Evolutionary conservation across 192 early-diverging fungal species (phyloP).

Genomic region (Backusella tuberculispora): DNA sequence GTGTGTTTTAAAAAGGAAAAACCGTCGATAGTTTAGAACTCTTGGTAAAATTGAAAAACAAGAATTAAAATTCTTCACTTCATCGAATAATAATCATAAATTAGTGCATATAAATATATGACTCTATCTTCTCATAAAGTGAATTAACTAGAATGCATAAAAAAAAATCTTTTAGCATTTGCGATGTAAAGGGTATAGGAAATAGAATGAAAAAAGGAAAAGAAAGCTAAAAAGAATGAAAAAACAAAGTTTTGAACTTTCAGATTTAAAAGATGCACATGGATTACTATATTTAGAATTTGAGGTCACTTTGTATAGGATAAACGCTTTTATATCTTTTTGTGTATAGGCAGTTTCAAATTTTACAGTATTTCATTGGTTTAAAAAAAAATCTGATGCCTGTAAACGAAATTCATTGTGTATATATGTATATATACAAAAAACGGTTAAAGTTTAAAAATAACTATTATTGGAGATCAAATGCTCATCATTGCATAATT

Average conservation of each 20-base stretch:
- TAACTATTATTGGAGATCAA: background rate
- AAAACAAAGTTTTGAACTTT: background rate
- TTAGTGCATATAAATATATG: too few relatives aligned
- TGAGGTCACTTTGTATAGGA: background rate
- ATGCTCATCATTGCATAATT: background rate
- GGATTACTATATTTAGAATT: background rate
- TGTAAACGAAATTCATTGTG: slow-evolving; percentile 4
- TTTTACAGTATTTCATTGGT: background rate
- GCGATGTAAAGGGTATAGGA: background rate
- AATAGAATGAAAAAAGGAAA: background rate
- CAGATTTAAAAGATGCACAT: background rate
- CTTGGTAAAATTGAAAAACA: background rate
- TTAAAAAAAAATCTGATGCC: background rate
- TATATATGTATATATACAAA: too few relatives aligned
- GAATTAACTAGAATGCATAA: background rate
- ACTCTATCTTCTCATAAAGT: too few relatives aligned
- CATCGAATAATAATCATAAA: too few relatives aligned
- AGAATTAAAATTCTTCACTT: background rate
- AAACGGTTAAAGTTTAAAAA: slow-evolving; percentile 6
- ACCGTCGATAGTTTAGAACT: slow-evolving; percentile 1
- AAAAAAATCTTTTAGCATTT: background rate
- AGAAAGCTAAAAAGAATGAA: too few relatives aligned
- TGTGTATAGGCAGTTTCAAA: background rate
- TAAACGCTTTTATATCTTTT: background rate
- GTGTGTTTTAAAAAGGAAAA: background rate